phyloP scores from a whole-genome alignment of 768 basidiomycete genomes.

The Termitomyces bulborhizus region DNA sequence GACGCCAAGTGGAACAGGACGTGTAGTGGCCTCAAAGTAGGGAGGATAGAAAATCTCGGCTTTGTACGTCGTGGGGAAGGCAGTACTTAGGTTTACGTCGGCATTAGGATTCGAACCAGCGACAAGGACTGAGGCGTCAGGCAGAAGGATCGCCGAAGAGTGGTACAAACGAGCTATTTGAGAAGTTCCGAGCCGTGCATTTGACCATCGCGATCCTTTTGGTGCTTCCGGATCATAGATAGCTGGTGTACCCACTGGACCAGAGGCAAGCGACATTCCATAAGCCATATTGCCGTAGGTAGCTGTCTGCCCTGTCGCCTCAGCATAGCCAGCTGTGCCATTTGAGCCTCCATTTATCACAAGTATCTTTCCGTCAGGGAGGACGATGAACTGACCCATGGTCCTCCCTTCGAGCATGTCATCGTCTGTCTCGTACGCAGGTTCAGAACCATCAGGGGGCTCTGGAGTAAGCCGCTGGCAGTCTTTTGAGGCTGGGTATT shows the following conservation, averaged over 20 bases:
- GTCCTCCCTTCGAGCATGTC: slow-evolving; percentile 68
- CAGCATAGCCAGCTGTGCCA: slow-evolving; percentile 73
- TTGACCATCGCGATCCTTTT: slow-evolving; percentile 58
- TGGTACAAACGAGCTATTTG: slow-evolving; percentile 74
- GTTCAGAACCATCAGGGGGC: slow-evolving; percentile 56
- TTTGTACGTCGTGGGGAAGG: slow-evolving; percentile 72
- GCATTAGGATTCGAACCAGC: slow-evolving; percentile 92
- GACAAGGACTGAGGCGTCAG: slow-evolving; percentile 79
- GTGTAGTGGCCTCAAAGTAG: slow-evolving; percentile 68
- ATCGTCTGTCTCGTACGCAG: slow-evolving; percentile 65
- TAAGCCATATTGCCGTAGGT: slow-evolving; percentile 47
- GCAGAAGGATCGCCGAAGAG: slow-evolving; percentile 69
- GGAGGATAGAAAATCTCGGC: slow-evolving; percentile 89
- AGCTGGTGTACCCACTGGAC: slow-evolving; percentile 56
- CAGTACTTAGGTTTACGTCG: slow-evolving; percentile 59
- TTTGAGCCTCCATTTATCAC: slow-evolving; percentile 78
- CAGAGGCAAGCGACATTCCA: slow-evolving; percentile 58
- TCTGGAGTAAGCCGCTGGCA: slow-evolving; percentile 87
- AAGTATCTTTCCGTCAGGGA: slow-evolving; percentile 71
- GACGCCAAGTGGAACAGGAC: slow-evolving; percentile 66
- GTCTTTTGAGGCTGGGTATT: slow-evolving; percentile 59
- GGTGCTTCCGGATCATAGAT: slow-evolving; percentile 64
- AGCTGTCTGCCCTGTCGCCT: slow-evolving; percentile 34
- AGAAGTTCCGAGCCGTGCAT: slow-evolving; percentile 44
- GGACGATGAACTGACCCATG: slow-evolving; percentile 88